Base-by-base conservation (phyloP, 345 rosid genomes). In the Eucalyptus caleyi region DNA sequence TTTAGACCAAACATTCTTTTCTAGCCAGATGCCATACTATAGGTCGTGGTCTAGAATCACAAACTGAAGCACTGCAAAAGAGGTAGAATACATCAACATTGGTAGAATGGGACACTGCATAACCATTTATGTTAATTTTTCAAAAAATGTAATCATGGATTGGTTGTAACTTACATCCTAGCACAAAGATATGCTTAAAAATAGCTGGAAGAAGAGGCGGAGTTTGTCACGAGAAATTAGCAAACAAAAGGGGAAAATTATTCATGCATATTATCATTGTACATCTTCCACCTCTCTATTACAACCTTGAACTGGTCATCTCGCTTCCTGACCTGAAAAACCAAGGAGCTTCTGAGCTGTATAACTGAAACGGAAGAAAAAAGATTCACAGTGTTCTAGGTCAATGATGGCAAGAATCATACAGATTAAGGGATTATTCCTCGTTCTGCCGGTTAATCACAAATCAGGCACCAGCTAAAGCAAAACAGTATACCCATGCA, bases 251-350 rank as follows among this genome's bases (percentile, higher is more conserved):
- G 45, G 27, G 13, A 72, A 77, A 77, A 21, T 77, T 77, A 77
- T 77, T 77, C 47, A 11, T 1, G 44, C 24, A 77, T 77, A 11
- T 92, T 37, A 11, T 77, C 93, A 42, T 95, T 95, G 49, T 94
- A 95, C 26, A 94, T 50, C 90, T 93, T 94, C 96, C 95, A 95
- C 89, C 96, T 94, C 91, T 94, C 96, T 88, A 95, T 93, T 53
- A 92, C 94, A 83, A 95, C 93, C 30, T 89, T 93, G 51, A 91
- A 92, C 47, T 90, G 90, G 19, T 91, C 92, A 86, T 93, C 94
- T 85, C 96, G 93, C 88, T 42, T 95, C 92, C 96, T 93, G 15
- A 95, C 92, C 96, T 95, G 90, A 89, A 89, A 90, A 86, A 59
- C 51, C 40, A 5, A 56, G 51, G 49, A 60, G 88, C 45, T 47